A percentile compares a stretch with the other conserved stretches of the same genome.
Conservation (phyloP, 176 grass and related monocot genomes). For the Hordeum vulgare region DNA sequence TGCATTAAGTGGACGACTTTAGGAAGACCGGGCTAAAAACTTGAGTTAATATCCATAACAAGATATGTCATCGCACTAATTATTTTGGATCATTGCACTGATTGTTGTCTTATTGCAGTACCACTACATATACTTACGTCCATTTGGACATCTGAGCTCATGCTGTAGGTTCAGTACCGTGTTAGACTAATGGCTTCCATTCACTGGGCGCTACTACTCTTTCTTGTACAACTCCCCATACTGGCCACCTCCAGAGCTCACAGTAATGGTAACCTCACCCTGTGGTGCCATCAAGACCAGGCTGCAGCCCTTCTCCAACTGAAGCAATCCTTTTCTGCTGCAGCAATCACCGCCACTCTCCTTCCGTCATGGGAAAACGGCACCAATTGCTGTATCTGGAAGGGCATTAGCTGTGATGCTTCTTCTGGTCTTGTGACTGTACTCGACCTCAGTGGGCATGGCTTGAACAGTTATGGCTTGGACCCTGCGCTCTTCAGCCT, state of each 20-base stretch:
- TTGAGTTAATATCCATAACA: background rate
- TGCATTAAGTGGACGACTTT: too few relatives aligned
- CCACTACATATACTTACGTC: background rate
- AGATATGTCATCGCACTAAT: background rate
- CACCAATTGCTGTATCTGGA: background rate
- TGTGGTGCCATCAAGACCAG: background rate
- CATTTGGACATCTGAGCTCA: background rate
- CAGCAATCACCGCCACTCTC: background rate
- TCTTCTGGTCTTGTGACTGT: background rate
- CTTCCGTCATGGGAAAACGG: background rate
- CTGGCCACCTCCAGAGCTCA: background rate
- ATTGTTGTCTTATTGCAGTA: background rate
- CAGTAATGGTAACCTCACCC: background rate
- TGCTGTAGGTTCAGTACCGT: background rate
- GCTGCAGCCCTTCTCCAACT: background rate
- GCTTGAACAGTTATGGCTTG: background rate
- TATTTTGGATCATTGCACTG: background rate
- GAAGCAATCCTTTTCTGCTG: background rate
- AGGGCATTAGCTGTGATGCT: background rate
- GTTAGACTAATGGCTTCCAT: background rate
- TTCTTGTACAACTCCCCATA: background rate
- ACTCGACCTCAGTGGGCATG: background rate
- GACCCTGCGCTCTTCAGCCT: background rate
- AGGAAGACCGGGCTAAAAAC: too few relatives aligned
- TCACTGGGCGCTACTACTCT: background rate